Evolutionary conservation across 371 early-diverging fungal genomes (phyloP).

Genomic region (Mucor velutinosus): DNA sequence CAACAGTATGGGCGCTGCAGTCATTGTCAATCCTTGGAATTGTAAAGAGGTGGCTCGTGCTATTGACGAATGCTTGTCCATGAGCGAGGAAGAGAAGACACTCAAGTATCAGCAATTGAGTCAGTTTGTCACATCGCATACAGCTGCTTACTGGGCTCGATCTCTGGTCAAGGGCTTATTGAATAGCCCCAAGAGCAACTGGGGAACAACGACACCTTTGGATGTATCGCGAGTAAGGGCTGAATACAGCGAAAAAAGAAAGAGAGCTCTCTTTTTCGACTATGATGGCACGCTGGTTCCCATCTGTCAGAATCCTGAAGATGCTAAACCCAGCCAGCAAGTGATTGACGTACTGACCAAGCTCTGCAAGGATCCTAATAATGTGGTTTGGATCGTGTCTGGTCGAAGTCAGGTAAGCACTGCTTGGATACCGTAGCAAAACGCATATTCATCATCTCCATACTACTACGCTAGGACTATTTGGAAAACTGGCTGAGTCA

Average conservation of each 20-base stretch:
- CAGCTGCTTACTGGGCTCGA: constrained; percentile 91
- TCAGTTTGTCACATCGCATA: constrained; percentile 84
- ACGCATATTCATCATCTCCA: no score
- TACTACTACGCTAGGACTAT: constrained; percentile 41
- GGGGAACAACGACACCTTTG: constrained; percentile 64
- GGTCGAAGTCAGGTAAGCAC: constrained; percentile 83
- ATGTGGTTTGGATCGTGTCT: constrained; percentile 90
- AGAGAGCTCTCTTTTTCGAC: constrained; percentile 82
- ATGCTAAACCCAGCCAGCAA: constrained; percentile 67
- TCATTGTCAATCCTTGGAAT: constrained; percentile 98
- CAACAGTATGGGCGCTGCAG: constrained; percentile 82
- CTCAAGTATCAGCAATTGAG: constrained; percentile 83
- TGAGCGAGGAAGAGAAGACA: constrained; percentile 80
- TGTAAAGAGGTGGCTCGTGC: constrained; percentile 89
- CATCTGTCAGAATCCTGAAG: constrained; percentile 68
- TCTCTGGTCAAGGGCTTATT: constrained; percentile 71
- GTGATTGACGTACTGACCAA: constrained; percentile 60
- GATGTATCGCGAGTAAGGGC: constrained; percentile 50
- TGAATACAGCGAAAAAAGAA: constrained; percentile 56
- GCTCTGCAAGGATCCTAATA: constrained; percentile 73
- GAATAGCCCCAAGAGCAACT: constrained; percentile 33
- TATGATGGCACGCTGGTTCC: constrained; percentile 83
- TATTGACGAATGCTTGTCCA: constrained; percentile 84
- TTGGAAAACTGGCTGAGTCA: constrained; percentile 83
- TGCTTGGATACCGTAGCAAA: constrained; percentile 8